Percentiles rank a stretch among this genome's conserved stretches.
These are phyloP conservation scores for Delphinella strobiligena DNA, from an alignment of 2,329 filamentous ascomycete genomes.

Conservation along the genomic window DNA sequence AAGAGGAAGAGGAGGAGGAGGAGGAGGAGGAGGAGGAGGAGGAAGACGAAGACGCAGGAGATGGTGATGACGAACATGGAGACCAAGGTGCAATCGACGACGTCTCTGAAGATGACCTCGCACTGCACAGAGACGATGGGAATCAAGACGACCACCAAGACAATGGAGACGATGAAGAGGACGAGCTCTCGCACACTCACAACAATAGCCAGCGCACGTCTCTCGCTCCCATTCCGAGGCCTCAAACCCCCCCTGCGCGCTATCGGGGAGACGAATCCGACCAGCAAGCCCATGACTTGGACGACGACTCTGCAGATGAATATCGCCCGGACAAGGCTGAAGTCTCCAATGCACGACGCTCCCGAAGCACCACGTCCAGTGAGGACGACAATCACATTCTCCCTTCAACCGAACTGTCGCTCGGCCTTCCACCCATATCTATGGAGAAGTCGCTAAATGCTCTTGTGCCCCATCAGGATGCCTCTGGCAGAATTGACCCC, in stretches of 20 bases:
- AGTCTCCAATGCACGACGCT: neutral
- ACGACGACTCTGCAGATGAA: neutral
- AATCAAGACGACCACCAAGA: slow-evolving; percentile 6
- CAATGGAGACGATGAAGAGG: neutral
- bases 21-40: slow-evolving; percentile 22
- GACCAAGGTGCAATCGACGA: neutral
- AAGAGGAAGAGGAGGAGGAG: slow-evolving; percentile 16
- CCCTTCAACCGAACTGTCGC: slow-evolving; percentile 3
- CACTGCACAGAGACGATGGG: neutral
- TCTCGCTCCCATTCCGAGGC: neutral
- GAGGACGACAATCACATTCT: slow-evolving; percentile 2
- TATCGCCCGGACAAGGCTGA: too few relatives aligned
- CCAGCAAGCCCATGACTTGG: neutral
- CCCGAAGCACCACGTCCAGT: slow-evolving; percentile 2
- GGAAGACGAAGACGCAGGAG: slow-evolving; percentile 21
- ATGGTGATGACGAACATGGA: neutral
- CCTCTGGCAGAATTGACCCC: slow-evolving; percentile 10
- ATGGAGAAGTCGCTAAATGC: slow-evolving; percentile 6
- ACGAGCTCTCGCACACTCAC: slow-evolving; percentile 1
- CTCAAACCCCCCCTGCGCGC: neutral
- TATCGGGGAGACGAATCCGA: neutral
- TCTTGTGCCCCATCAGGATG: slow-evolving; percentile 7
- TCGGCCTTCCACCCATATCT: slow-evolving; percentile 1
- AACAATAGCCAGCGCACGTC: neutral
- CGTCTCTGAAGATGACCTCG: slow-evolving; percentile 7